These are phyloP conservation scores for Thuja plicata DNA, from an alignment of 83 land plant species.

Conservation along the genomic window DNA sequence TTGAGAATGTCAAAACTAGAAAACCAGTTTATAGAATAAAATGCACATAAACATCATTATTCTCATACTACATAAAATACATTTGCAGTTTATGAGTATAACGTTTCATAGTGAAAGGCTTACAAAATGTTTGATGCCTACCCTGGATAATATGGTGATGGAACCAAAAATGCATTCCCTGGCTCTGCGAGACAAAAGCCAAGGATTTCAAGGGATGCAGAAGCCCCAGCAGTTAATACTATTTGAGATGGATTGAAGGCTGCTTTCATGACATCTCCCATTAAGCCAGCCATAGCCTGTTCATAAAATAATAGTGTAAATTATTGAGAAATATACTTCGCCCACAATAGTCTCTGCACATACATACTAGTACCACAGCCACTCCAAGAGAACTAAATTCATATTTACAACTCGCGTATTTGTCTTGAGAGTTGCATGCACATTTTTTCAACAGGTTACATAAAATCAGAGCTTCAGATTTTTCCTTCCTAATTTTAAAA, in stretches of 20 bases:
- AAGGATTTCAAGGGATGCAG: conserved; percentile 75
- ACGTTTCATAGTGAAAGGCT: neutral
- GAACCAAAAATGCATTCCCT: conserved; percentile 86
- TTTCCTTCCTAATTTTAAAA: neutral
- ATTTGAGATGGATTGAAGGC: conserved; percentile 59
- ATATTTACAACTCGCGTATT: neutral
- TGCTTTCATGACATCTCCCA: conserved; percentile 45
- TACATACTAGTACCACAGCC: neutral
- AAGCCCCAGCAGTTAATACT: conserved; percentile 74
- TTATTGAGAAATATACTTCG: neutral
- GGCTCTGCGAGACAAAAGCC: conserved; percentile 72
- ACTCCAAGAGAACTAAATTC: neutral
- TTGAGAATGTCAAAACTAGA: neutral
- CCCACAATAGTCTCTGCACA: neutral
- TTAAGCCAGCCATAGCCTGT: conserved; percentile 72
- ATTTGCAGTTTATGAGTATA: neutral
- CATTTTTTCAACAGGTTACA: neutral
- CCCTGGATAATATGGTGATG: conserved; percentile 88
- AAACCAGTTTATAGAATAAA: neutral
- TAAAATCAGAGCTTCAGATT: neutral
- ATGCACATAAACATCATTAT: neutral
- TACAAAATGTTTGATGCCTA: conserved; percentile 19
- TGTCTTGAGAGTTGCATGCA: neutral
- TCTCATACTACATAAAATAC: neutral
- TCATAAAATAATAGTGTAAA: neutral